phyloP scores from a whole-genome alignment of 345 rosid species.

The Lepidium africanum region DNA sequence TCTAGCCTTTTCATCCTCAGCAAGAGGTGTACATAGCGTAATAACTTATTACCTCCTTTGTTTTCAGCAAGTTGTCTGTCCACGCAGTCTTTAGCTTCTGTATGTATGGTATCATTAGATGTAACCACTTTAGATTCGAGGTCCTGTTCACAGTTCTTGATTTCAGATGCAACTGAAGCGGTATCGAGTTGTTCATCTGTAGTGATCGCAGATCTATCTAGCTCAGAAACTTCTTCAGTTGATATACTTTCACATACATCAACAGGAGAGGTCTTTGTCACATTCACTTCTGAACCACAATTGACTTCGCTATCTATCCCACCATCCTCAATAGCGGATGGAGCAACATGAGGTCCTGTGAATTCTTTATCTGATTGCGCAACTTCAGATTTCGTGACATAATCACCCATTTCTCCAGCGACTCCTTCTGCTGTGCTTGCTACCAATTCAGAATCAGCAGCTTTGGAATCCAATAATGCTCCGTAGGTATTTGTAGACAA shows the following conservation, averaged over 20 bases:
- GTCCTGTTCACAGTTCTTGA: slow-evolving; percentile 5
- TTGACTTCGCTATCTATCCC: slow-evolving; percentile 17
- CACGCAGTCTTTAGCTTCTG: slow-evolving; percentile 4
- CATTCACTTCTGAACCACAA: slow-evolving; percentile 4
- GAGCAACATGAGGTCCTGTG: slow-evolving; percentile 2
- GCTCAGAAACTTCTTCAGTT: slow-evolving; percentile 8
- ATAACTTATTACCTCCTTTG: slow-evolving; percentile 20
- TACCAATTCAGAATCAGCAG: slow-evolving; percentile 11
- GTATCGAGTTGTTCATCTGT: slow-evolving; percentile 5
- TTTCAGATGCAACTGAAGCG: slow-evolving; percentile 15
- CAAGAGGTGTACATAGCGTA: slow-evolving; percentile 1
- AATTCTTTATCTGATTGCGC: slow-evolving; percentile 8
- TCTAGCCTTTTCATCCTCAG: slow-evolving; percentile 12
- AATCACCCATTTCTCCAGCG: not conserved
- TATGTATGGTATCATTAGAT: slow-evolving; percentile 13
- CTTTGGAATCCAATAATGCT: slow-evolving; percentile 15
- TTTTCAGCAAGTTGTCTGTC: slow-evolving; percentile 21
- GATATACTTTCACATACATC: slow-evolving; percentile 10
- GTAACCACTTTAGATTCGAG: slow-evolving; percentile 20
- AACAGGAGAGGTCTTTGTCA: not conserved
- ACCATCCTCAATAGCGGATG: not conserved
- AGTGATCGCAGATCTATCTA: not conserved
- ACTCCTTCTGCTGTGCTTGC: slow-evolving; percentile 14
- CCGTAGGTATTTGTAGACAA: slow-evolving; percentile 15
- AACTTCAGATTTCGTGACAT: slow-evolving; percentile 9